Percentiles rank a stretch among this genome's conserved stretches.
phyloP scores from a whole-genome alignment of 1,139 yeast species.

The Protomyces inouyei region DNA sequence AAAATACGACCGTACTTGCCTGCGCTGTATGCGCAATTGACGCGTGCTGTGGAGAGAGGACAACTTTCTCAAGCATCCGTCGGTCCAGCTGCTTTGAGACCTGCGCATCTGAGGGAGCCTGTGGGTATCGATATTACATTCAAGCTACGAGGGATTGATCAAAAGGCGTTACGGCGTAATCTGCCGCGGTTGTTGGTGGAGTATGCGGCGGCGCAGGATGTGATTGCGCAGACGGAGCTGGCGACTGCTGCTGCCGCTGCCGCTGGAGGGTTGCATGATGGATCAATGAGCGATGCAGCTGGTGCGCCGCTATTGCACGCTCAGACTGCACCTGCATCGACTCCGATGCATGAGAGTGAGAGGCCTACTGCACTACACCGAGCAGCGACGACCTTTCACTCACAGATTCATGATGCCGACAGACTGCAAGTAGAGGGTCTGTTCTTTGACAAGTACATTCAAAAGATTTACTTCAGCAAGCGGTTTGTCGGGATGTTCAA shows the following conservation, averaged over 20 bases:
- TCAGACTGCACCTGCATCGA: not conserved
- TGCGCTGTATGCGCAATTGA: constrained; percentile 14
- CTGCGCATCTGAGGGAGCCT: not conserved
- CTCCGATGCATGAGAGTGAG: not conserved
- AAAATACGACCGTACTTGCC: constrained; percentile 9
- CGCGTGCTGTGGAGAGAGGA: not conserved
- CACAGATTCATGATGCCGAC: not conserved
- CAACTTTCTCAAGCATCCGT: not conserved
- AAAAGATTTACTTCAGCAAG: constrained; percentile 20
- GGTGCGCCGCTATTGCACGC: not conserved
- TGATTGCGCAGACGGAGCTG: not conserved
- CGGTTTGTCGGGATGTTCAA: constrained; percentile 11
- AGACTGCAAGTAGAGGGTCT: constrained; percentile 4
- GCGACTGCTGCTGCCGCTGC: not conserved
- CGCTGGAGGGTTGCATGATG: not conserved
- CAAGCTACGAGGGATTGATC: constrained; percentile 4
- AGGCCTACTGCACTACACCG: not conserved
- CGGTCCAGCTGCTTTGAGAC: constrained; percentile 18
- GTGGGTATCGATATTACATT: constrained; percentile 15
- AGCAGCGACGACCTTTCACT: not conserved
- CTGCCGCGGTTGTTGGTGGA: constrained; percentile 10
- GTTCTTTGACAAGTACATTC: constrained; percentile 11
- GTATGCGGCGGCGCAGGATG: constrained; percentile 4
- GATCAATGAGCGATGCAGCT: not conserved
- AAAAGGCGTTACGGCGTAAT: constrained; percentile 10